phyloP scores from a whole-genome alignment of 176 grass and related monocot species.

The Stipa capillata region DNA sequence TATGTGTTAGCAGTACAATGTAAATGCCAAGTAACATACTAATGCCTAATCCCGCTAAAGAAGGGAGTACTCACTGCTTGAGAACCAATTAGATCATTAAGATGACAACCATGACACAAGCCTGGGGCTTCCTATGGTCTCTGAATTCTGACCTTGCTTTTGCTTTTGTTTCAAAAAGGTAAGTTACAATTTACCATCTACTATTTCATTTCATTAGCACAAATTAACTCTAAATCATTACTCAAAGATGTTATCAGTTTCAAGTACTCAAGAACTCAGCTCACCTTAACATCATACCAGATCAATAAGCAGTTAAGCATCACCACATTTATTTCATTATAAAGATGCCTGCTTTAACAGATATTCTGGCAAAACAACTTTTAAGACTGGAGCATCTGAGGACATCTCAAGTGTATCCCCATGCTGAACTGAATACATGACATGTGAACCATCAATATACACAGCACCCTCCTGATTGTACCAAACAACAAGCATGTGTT shows the following conservation, averaged over 20 bases:
- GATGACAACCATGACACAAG: not conserved
- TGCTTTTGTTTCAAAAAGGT: not conserved
- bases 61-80: not conserved
- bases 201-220: not conserved
- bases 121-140: not conserved
- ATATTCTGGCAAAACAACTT: slow-evolving; percentile 62
- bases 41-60: not conserved
- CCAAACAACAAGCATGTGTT: slow-evolving; percentile 55
- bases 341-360: slow-evolving; percentile 34
- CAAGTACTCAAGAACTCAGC: not conserved
- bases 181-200: not conserved
- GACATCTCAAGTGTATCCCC: slow-evolving; percentile 77
- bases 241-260: not conserved
- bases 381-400: slow-evolving; percentile 56
- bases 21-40: not conserved
- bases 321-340: slow-evolving; percentile 13
- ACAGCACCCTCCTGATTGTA: slow-evolving; percentile 69
- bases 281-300: not conserved
- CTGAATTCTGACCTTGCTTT: not conserved
- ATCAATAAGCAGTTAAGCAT: slow-evolving; percentile 6
- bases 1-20: not conserved
- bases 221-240: not conserved
- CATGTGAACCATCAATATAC: slow-evolving; percentile 84
- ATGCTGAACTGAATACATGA: slow-evolving; percentile 55
- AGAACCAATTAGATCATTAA: not conserved